Evolutionary conservation across 257 asterid genomes (phyloP).

Genomic region (Solanum dulcamara): DNA sequence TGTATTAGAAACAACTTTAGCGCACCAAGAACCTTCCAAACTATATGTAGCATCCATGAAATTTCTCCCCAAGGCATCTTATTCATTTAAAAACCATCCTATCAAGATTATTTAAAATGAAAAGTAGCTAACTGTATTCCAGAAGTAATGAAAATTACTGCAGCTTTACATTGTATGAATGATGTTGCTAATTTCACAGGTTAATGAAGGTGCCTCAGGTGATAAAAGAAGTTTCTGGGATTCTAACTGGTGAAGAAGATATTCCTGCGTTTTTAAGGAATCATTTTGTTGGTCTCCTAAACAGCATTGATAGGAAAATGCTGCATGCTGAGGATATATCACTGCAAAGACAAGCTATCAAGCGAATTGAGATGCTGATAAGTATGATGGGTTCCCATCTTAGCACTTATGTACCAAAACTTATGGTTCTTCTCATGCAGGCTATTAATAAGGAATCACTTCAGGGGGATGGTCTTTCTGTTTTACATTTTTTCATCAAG

Average conservation of each 20-base stretch:
- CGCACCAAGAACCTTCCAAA: not conserved
- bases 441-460: conserved; percentile 74
- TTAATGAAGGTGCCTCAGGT: conserved; percentile 69
- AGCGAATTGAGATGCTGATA: conserved; percentile 80
- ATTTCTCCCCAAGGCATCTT: not conserved
- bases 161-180: not conserved
- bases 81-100: not conserved
- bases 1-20: not conserved
- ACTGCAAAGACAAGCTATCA: conserved; percentile 80
- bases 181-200: conserved; percentile 30
- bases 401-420: conserved; percentile 80
- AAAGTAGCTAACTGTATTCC: not conserved
- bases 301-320: conserved; percentile 88
- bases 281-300: conserved; percentile 79
- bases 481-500: conserved; percentile 74
- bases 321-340: conserved; percentile 62
- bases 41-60: not conserved
- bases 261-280: conserved; percentile 79
- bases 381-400: conserved; percentile 86
- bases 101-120: not conserved
- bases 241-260: conserved; percentile 68
- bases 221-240: conserved; percentile 70
- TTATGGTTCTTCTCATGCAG: conserved; percentile 99
- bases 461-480: conserved; percentile 73
- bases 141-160: not conserved